Base-by-base conservation (phyloP, 805 yeast species). In the Ogataea angusta region DNA sequence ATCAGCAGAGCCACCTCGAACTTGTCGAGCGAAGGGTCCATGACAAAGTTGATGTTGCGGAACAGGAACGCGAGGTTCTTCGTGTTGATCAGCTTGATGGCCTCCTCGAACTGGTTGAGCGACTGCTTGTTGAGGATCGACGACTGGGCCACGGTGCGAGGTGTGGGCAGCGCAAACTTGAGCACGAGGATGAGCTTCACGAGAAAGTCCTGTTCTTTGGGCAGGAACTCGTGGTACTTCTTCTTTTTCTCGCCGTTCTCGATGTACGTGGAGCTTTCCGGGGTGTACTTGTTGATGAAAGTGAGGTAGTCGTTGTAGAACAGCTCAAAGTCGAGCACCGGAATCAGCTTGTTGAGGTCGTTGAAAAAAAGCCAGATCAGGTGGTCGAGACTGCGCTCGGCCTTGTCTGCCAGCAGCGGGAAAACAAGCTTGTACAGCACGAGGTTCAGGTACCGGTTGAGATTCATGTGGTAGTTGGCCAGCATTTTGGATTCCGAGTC, bases 231-330 rank as follows among this genome's bases (percentile, higher is more conserved):
- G 40, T 60, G 61, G 43, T 60, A 62, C 32, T 54, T 52, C 45
- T 59, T 62, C 60, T 70, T 49, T 53, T 69, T 28, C 60, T 67
- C 73, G 53, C 73, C 58, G 64, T 63, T 57, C 62, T 74, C 51
- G 56, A 72, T 21, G 64, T 68, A 51, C 10, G 60, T 58, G 13
- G 64, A 57, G 12, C 51, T 47, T 30, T 55, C 53, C 6, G 54
- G 26, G 2, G 67, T 59, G 43, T 54, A 63, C 35, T 59, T 65
- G 51, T 69, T 69, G 51, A 68, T 66, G 33, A 76, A 65, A 34
- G 73, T 75, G 49, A 76, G 69, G 24, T 76, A 76, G 36, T 70
- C 69, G 49, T 69, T 70, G 70, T 75, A 76, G 47, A 76, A 76
- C 26, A 66, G 59, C 34, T 70, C 73, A 48, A 72, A 75, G 49